Evolutionary conservation across 345 rosid genomes (phyloP), one percentile per base, ranked within the genome.

Genomic region (Eucalyptus cloeziana): DNA sequence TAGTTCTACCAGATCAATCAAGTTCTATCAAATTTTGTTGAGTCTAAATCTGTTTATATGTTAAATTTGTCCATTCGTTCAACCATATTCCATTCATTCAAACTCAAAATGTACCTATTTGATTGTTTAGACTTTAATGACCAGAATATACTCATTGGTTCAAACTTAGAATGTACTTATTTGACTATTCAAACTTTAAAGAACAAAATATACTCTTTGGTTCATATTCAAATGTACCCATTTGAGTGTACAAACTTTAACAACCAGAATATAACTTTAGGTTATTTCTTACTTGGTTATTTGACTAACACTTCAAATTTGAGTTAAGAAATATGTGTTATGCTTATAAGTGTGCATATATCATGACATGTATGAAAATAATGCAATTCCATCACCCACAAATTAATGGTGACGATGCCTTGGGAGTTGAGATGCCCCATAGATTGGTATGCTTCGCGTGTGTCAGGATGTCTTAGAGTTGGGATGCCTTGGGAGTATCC

Each of bases 61-160:
- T 22, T 22, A 24, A 56, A 56, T 56, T 1, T 22, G 27, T 9
- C 62, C 30, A 56, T 56, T 56, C 27, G 11, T 9, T 56, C 3
- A 5, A 56, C 13, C 3, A 24, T 1, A 10, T 56, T 56, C 12
- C 12, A 56, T 56, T 22, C 0, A 1, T 1, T 56, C 62, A 56
- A 56, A 22, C 30, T 56, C 62, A 21, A 56, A 56, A 56, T 54
- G 60, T 56, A 56, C 30, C 11, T 9, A 56, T 56, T 56, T 56
- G 0, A 56, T 0, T 56, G 3, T 56, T 56, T 2, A 22, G 3
- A 22, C 13, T 56, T 22, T 22, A 22, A 56, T 21, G 62, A 56
- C 62, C 3, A 56, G 0, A 8, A 56, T 22, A 11, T 56, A 56
- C 62, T 56, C 12, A 8, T 56, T 56, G 10, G 0, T 56, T 56